Base-by-base conservation (phyloP, 2,329 filamentous ascomycete species). In the Claviceps pusilla region DNA sequence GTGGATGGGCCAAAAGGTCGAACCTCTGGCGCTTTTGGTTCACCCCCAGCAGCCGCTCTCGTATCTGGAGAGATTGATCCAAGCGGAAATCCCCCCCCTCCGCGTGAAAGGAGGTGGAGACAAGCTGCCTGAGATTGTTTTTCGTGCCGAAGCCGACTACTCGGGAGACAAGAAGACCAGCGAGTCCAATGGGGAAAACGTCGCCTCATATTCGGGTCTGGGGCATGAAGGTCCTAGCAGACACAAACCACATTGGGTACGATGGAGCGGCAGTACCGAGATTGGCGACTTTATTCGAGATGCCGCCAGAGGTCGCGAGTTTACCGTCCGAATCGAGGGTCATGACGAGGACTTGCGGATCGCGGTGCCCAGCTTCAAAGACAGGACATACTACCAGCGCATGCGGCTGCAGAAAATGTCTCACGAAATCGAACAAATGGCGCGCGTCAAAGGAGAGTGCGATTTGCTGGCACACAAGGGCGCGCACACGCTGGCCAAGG, bases 221-320 rank as follows among this genome's bases (percentile, higher is more conserved):
- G 86, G 86, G 2, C 82, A 77, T 48, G 81, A 87, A 61, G 77
- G 71, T 16, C 72, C 66, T 31, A 66, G 64, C 55, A 73, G 61
- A 4, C 64, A 68, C 5, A 71, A 77, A 42, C 71, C 66, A 2
- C 65, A 65, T 31, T 93, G 91, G 72, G 87, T 95, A 2, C 83
- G 89, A 35, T 96, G 90, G 90, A 89, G 85, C 48, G 82, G 83
- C 46, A 87, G 84, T 35, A 95, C 90, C 1, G 90, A 96, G 66
- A 86, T 96, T 37, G 90, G 90, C 10, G 90, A 95, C 69, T 96
- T 96, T 64, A 93, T 96, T 59, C 82, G 89, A 9, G 90, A 96
- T 65, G 89, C 90, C 0, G 87, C 89, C 0, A 76, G 87, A 3
- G 87, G 87, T 0, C 82, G 87, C 54, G 88, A 95, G 64, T 95